These are phyloP conservation scores for Heliamphora exappendiculata DNA, from an alignment of 148 eudicot genomes.

Conservation along the genomic window DNA sequence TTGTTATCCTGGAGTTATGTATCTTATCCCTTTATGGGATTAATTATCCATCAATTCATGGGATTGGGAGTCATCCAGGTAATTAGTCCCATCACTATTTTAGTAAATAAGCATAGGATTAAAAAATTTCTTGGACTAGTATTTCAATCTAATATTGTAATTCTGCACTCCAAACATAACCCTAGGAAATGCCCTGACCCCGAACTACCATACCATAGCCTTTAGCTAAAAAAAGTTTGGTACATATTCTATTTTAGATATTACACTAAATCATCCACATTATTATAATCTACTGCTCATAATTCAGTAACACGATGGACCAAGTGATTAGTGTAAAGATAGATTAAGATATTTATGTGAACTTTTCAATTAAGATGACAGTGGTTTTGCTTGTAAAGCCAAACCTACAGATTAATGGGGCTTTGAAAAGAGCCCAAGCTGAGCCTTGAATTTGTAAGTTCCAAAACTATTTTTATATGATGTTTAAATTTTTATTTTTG, in stretches of 20 bases:
- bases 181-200: too few species aligned
- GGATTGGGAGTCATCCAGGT: too few species aligned
- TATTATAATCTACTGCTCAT: conserved; percentile 16
- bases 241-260: conserved; percentile 14
- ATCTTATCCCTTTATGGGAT: too few species aligned
- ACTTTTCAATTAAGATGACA: conserved; percentile 13
- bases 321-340: conserved; percentile 18
- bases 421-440: neutral
- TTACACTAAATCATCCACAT: neutral
- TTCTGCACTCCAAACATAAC: too few species aligned
- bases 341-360: neutral
- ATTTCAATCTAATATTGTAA: too few species aligned
- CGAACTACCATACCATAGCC: conserved; percentile 6
- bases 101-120: too few species aligned
- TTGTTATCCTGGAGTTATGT: too few species aligned
- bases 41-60: too few species aligned
- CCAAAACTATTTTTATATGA: too few species aligned
- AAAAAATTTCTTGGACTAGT: too few species aligned
- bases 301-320: conserved; percentile 32
- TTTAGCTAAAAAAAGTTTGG: conserved; percentile 14
- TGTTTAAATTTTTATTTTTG: too few species aligned
- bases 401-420: conserved; percentile 11
- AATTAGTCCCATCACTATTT: too few species aligned
- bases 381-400: conserved; percentile 19
- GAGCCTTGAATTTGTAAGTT: neutral